These are phyloP conservation scores for Lactarius akahatsu DNA, from an alignment of 768 basidiomycete species.

Conservation along the genomic window DNA sequence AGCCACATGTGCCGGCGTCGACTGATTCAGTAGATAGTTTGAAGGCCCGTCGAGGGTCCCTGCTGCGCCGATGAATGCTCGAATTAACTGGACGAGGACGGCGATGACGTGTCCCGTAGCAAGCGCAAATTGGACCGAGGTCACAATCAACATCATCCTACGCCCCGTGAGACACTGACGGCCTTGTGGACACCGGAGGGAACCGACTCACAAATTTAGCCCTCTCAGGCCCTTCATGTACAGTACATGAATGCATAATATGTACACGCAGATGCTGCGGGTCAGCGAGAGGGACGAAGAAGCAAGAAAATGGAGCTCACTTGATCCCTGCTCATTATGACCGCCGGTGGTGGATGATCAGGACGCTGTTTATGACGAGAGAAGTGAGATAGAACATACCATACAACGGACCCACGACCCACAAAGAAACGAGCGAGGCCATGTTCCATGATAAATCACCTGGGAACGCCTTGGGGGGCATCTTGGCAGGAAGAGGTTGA, in stretches of 20 bases:
- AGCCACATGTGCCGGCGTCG: constrained; percentile 12
- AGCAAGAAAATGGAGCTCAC: neutral
- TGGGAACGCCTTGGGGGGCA: constrained; percentile 17
- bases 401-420: constrained; percentile 20
- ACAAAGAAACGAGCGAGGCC: neutral
- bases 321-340: constrained; percentile 16
- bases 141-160: constrained; percentile 16
- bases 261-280: constrained; percentile 17
- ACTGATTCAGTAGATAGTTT: neutral
- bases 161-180: neutral
- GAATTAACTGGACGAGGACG: constrained; percentile 13
- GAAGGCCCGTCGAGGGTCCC: neutral
- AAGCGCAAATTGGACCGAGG: constrained; percentile 16
- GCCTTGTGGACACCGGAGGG: neutral
- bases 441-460: constrained; percentile 12
- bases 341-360: no score
- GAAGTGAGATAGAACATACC: constrained; percentile 4
- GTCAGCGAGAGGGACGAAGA: neutral
- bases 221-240: constrained; percentile 10
- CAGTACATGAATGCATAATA: constrained; percentile 9
- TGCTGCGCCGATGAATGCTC: constrained; percentile 3
- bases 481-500: neutral
- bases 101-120: constrained; percentile 20
- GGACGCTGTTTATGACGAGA: no score
- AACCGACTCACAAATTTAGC: constrained; percentile 7